Conservation (phyloP, 805 yeast genomes). For the Starmera amethionina region DNA sequence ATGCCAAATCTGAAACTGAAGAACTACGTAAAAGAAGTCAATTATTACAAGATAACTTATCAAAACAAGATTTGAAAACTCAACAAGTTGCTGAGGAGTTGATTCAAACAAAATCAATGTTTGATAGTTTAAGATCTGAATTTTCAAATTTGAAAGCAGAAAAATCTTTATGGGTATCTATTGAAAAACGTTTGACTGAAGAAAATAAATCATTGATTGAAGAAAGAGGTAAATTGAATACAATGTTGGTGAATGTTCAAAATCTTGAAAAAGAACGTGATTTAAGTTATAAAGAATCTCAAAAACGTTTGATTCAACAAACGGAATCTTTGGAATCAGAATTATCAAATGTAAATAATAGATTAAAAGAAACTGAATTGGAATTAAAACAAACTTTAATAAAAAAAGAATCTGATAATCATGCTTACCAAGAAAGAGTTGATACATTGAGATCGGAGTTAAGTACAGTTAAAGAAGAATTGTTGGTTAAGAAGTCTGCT, state of each 20-base stretch:
- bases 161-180: slow-evolving; percentile 35
- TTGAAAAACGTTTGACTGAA: slow-evolving; percentile 38
- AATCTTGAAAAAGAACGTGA: slow-evolving; percentile 54
- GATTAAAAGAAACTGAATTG: slow-evolving; percentile 33
- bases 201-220: slow-evolving; percentile 43
- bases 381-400: slow-evolving; percentile 45
- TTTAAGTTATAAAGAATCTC: slow-evolving; percentile 35
- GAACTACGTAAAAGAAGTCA: slow-evolving; percentile 31
- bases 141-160: slow-evolving; percentile 45
- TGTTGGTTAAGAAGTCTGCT: slow-evolving; percentile 29
- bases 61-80: slow-evolving; percentile 38
- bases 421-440: slow-evolving; percentile 50
- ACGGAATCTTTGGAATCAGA: slow-evolving; percentile 40
- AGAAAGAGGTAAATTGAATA: slow-evolving; percentile 51
- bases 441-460: slow-evolving; percentile 42
- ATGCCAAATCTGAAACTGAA: slow-evolving; percentile 33
- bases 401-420: slow-evolving; percentile 46
- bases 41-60: slow-evolving; percentile 30
- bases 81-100: slow-evolving; percentile 44
- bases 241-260: slow-evolving; percentile 51
- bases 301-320: slow-evolving; percentile 37
- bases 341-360: slow-evolving; percentile 32
- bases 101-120: slow-evolving; percentile 36
- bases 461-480: slow-evolving; percentile 28
- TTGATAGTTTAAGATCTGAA: slow-evolving; percentile 35